Percentiles rank a stretch among this genome's conserved stretches.
phyloP scores from a whole-genome alignment of 495 filamentous ascomycete genomes.

The Tuber aestivum region DNA sequence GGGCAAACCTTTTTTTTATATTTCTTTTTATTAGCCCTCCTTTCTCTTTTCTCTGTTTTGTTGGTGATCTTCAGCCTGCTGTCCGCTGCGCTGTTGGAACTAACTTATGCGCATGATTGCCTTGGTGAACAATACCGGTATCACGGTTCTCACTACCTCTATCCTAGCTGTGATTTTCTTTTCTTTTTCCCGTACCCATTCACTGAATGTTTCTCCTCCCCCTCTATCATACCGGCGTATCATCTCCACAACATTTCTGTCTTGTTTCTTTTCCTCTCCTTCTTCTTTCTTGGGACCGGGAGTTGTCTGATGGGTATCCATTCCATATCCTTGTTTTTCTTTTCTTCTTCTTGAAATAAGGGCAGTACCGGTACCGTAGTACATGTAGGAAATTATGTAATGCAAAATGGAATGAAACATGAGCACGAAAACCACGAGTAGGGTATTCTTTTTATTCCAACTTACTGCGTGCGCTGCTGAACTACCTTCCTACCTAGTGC shows the following conservation, averaged over 20 bases:
- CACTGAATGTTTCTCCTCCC: background rate
- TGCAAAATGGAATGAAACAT: background rate
- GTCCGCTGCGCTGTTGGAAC: background rate
- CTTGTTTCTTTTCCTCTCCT: background rate
- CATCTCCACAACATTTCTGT: background rate
- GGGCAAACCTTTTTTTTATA: background rate
- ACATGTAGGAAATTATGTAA: constrained; percentile 1
- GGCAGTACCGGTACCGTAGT: background rate
- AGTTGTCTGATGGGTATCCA: constrained; percentile 3
- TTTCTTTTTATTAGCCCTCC: background rate
- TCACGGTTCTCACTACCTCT: background rate
- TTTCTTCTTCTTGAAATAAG: background rate
- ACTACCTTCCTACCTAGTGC: background rate
- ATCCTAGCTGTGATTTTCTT: background rate
- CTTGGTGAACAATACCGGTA: background rate
- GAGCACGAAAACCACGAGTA: background rate
- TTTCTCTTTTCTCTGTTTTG: background rate
- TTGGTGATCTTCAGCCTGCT: background rate
- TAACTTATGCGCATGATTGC: constrained; percentile 1
- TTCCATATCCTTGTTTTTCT: background rate
- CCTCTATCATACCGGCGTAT: background rate
- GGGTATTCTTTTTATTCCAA: background rate
- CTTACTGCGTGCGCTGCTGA: background rate
- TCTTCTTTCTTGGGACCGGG: background rate
- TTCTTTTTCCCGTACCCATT: background rate